Percentiles rank a stretch among this genome's conserved stretches.
phyloP scores from a whole-genome alignment of 352 stramenopile genomes.

The Pythium plurisporium region DNA sequence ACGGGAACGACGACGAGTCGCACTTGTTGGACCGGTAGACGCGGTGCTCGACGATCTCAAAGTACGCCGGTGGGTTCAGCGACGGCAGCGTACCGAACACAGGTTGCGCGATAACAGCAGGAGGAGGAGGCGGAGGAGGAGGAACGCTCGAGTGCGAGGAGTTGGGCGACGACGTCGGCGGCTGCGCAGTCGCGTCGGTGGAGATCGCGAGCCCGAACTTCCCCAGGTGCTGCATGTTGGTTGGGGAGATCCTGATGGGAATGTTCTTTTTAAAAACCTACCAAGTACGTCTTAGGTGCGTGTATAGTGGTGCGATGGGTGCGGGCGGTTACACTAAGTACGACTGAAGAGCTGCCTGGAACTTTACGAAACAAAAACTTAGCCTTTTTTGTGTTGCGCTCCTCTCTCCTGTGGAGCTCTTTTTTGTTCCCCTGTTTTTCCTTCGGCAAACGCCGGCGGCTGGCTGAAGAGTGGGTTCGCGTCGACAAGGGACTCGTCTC shows the following conservation, averaged over 20 bases:
- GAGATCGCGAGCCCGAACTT: constrained; percentile 18
- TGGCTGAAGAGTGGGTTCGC: neutral
- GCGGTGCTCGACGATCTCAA: constrained; percentile 83
- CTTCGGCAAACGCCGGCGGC: neutral
- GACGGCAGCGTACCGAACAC: constrained; percentile 61
- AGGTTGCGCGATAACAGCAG: constrained; percentile 18
- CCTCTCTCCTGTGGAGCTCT: neutral
- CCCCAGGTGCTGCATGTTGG: constrained; percentile 5
- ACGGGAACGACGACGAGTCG: constrained; percentile 80
- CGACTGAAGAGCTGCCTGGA: neutral
- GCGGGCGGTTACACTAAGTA: neutral
- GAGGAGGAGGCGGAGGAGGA: neutral
- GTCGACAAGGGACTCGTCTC: constrained; percentile 5
- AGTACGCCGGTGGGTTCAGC: constrained; percentile 82
- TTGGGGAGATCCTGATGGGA: neutral
- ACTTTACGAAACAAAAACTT: too few relatives aligned
- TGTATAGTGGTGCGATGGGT: neutral
- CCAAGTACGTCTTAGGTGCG: neutral
- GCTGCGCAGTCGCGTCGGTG: constrained; percentile 1
- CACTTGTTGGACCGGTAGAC: constrained; percentile 87
- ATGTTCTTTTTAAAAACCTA: too few relatives aligned
- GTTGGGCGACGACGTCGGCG: neutral
- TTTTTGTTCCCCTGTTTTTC: constrained; percentile 9
- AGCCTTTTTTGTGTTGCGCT: constrained; percentile 7
- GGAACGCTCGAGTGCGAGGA: neutral